Evolutionary conservation across 2,329 filamentous ascomycete species (phyloP).

Genomic region (Calonectria henricotiae): DNA sequence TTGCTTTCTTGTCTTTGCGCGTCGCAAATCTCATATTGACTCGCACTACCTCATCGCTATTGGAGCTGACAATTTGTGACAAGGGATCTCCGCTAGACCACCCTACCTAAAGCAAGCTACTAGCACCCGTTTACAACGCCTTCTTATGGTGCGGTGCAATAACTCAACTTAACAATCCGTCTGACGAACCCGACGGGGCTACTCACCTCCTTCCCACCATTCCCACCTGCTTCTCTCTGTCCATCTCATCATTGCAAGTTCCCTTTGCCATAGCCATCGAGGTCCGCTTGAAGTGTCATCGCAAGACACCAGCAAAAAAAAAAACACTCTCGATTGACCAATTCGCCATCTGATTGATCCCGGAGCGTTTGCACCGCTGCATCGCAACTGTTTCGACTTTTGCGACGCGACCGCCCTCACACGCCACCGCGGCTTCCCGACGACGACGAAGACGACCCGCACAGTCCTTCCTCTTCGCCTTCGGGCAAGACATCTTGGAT

Average conservation of each 20-base stretch:
- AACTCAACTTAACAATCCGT: conserved; percentile 35
- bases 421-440: conserved; percentile 41
- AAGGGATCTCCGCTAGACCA: conserved; percentile 40
- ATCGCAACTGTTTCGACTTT: conserved; percentile 47
- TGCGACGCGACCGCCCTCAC: conserved; percentile 42
- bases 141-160: conserved; percentile 35
- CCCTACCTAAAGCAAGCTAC: conserved; percentile 36
- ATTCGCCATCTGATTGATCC: conserved; percentile 41
- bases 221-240: conserved; percentile 28
- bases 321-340: conserved; percentile 30
- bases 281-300: conserved; percentile 32
- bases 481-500: conserved; percentile 13
- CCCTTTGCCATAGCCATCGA: conserved; percentile 28
- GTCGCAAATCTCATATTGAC: conserved; percentile 26
- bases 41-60: conserved; percentile 17
- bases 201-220: conserved; percentile 26
- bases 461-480: conserved; percentile 21
- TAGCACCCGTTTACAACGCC: conserved; percentile 36
- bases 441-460: conserved; percentile 27
- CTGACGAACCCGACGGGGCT: conserved; percentile 36
- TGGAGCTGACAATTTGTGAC: conserved; percentile 40
- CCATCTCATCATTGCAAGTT: conserved; percentile 24
- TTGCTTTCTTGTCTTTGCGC: conserved; percentile 13
- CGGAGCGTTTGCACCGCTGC: conserved; percentile 44
- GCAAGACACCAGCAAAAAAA: conserved; percentile 40